Percentiles rank a stretch among this genome's conserved stretches.
Evolutionary conservation across 805 yeast genomes (phyloP).

Genomic region (Candida berthetii): DNA sequence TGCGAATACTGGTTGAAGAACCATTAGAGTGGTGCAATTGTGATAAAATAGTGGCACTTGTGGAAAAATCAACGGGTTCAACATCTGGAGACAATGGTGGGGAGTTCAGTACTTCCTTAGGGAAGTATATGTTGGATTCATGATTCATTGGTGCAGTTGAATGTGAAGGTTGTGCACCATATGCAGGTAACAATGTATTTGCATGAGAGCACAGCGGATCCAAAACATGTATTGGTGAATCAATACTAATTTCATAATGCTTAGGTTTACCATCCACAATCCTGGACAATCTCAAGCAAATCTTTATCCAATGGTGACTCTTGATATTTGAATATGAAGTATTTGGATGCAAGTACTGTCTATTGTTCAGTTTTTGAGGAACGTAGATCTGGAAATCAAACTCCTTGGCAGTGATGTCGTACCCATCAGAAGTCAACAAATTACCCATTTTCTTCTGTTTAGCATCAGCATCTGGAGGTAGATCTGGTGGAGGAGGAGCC

Average conservation of each 20-base stretch:
- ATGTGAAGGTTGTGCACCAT: conserved; percentile 28
- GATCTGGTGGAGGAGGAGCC: conserved; percentile 39
- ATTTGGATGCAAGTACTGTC: conserved; percentile 72
- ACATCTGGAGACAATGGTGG: conserved; percentile 56
- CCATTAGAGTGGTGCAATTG: conserved; percentile 21
- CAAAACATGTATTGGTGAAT: conserved; percentile 84
- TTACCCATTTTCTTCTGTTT: conserved; percentile 36
- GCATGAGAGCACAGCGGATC: conserved; percentile 77
- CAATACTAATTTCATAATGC: conserved; percentile 91
- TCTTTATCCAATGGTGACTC: conserved; percentile 93
- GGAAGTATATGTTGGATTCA: conserved; percentile 33
- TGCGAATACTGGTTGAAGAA: conserved; percentile 29
- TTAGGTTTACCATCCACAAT: conserved; percentile 66
- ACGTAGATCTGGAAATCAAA: conserved; percentile 83
- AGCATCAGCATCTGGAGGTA: conserved; percentile 24
- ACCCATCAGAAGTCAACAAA: conserved; percentile 27
- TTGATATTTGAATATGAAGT: conserved; percentile 75
- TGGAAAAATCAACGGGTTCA: conserved; percentile 32
- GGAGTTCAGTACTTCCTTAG: conserved; percentile 28
- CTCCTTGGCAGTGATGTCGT: conserved; percentile 67
- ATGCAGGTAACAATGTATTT: conserved; percentile 71
- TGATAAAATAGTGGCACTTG: conserved; percentile 12
- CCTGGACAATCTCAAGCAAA: conserved; percentile 74
- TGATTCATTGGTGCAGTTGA: conserved; percentile 10
- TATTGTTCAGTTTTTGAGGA: conserved; percentile 59